Conservation (phyloP, 164 flowering plant genomes). For the Vitis labrusca region DNA sequence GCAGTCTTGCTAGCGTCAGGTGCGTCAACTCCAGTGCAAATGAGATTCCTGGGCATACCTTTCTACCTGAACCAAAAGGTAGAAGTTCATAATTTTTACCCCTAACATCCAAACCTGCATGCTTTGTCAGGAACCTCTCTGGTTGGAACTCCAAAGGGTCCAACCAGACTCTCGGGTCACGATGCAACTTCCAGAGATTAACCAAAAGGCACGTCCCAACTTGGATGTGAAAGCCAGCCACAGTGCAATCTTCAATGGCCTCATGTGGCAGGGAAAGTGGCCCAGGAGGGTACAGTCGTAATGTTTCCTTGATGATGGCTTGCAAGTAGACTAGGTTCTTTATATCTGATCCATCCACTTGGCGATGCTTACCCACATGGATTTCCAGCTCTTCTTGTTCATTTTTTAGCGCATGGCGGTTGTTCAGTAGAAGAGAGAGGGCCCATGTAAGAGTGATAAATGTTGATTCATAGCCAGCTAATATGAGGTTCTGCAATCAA, state of each 20-base stretch:
- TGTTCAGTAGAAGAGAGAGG: constrained; percentile 21
- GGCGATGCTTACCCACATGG: constrained; percentile 21
- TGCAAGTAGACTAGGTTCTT: constrained; percentile 25
- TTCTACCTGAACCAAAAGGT: constrained; percentile 35
- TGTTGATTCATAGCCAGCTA: neutral
- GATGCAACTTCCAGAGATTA: constrained; percentile 39
- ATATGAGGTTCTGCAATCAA: constrained; percentile 1
- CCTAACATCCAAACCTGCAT: constrained; percentile 12
- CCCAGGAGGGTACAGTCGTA: constrained; percentile 17
- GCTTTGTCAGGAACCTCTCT: constrained; percentile 29
- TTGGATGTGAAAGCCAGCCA: constrained; percentile 26
- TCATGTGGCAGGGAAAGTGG: constrained; percentile 18
- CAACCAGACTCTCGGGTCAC: constrained; percentile 37
- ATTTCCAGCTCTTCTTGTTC: constrained; percentile 26
- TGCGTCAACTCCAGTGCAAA: constrained; percentile 18
- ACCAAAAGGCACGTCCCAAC: constrained; percentile 27
- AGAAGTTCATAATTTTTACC: constrained; percentile 21
- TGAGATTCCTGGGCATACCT: constrained; percentile 26
- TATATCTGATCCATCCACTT: constrained; percentile 30
- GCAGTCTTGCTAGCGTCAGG: constrained; percentile 25
- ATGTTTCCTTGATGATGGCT: constrained; percentile 27
- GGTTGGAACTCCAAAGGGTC: constrained; percentile 33
- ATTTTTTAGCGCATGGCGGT: constrained; percentile 16
- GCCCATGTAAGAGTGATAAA: constrained; percentile 23
- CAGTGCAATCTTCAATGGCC: constrained; percentile 24